A percentile compares a stretch with the other conserved stretches of the same genome.
Evolutionary conservation across 2,329 filamentous ascomycete genomes (phyloP).

Genomic region (Cadophora malorum): DNA sequence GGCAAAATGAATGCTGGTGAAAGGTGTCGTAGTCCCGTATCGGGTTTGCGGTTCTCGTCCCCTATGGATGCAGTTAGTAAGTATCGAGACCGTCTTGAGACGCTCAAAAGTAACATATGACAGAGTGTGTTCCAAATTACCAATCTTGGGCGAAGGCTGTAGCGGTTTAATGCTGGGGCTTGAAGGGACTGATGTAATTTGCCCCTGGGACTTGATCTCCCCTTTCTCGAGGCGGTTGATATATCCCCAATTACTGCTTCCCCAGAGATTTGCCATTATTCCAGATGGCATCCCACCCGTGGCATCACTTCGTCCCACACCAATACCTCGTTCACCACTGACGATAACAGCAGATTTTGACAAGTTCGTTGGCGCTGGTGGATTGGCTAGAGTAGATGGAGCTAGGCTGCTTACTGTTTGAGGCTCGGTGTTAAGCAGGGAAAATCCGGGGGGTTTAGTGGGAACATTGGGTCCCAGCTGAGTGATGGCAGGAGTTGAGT

Average conservation of each 20-base stretch:
- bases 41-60: constrained; percentile 42
- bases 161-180: constrained; percentile 40
- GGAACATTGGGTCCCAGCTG: constrained; percentile 37
- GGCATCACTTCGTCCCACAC: constrained; percentile 63
- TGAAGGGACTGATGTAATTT: constrained; percentile 36
- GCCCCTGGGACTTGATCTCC: constrained; percentile 48
- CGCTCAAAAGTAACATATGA: neutral
- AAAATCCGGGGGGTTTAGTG: constrained; percentile 46
- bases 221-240: constrained; percentile 66
- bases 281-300: constrained; percentile 80
- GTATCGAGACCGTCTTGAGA: neutral
- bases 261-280: constrained; percentile 93
- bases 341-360: constrained; percentile 85
- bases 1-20: constrained; percentile 35
- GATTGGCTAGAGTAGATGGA: constrained; percentile 80
- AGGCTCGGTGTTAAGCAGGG: constrained; percentile 51
- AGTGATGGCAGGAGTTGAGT: constrained; percentile 49
- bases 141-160: constrained; percentile 39
- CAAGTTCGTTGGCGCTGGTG: constrained; percentile 82
- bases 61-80: constrained; percentile 13
- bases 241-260: constrained; percentile 81
- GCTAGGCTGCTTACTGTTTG: constrained; percentile 70
- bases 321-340: constrained; percentile 76
- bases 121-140: neutral
- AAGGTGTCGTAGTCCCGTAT: constrained; percentile 31